A percentile compares a stretch with the other conserved stretches of the same genome.
phyloP scores from a whole-genome alignment of 176 grass and related monocot species.

The Tillandsia leiboldiana region DNA sequence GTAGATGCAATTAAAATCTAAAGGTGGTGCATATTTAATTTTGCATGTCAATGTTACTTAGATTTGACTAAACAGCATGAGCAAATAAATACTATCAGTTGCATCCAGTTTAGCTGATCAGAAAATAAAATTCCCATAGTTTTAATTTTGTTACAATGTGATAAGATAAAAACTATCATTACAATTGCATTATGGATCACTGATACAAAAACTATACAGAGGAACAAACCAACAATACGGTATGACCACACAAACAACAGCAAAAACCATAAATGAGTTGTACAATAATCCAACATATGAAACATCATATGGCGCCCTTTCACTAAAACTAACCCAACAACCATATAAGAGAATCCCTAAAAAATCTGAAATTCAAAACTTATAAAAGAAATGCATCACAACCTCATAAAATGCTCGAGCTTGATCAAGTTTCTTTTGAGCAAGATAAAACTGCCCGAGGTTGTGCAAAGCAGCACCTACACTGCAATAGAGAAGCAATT shows the following conservation, averaged over 20 bases:
- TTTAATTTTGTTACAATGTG: too few relatives aligned
- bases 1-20: too few relatives aligned
- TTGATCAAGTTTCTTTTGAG: conserved; percentile 56
- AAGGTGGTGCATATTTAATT: not conserved
- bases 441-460: conserved; percentile 65
- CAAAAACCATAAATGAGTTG: not conserved
- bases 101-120: not conserved
- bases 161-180: too few relatives aligned
- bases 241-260: not conserved
- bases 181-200: too few relatives aligned
- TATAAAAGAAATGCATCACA: not conserved
- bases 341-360: not conserved
- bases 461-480: conserved; percentile 68
- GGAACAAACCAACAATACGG: too few relatives aligned
- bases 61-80: not conserved
- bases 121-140: too few relatives aligned
- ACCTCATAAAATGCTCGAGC: conserved; percentile 83
- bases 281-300: not conserved
- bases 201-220: too few relatives aligned
- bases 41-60: not conserved
- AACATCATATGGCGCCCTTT: not conserved
- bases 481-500: conserved; percentile 34
- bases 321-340: not conserved
- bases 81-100: not conserved
- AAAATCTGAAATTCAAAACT: not conserved